Conservation (phyloP, 257 asterid species). For the Mentha longifolia region DNA sequence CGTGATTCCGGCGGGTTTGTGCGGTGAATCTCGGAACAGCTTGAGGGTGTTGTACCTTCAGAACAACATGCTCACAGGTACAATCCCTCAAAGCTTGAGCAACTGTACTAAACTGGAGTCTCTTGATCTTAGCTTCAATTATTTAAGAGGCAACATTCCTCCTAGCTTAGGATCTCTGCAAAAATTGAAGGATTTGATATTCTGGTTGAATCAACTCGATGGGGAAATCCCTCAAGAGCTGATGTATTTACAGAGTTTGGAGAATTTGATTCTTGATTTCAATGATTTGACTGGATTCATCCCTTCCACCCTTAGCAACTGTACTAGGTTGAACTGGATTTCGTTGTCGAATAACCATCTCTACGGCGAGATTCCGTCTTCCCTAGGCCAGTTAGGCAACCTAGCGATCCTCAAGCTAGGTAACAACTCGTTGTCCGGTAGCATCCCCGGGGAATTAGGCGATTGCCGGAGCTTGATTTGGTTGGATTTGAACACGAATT, state of each 20-base stretch:
- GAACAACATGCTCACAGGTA: slow-evolving; percentile 72
- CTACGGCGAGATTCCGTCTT: slow-evolving; percentile 76
- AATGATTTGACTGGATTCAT: slow-evolving; percentile 72
- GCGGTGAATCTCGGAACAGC: slow-evolving; percentile 55
- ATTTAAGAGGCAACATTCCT: slow-evolving; percentile 63
- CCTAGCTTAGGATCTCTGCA: slow-evolving; percentile 66
- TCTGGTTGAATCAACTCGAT: slow-evolving; percentile 76
- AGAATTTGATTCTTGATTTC: slow-evolving; percentile 92
- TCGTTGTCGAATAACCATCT: slow-evolving; percentile 77
- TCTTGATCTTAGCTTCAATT: slow-evolving; percentile 92
- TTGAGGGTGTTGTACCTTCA: slow-evolving; percentile 75
- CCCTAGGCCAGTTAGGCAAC: slow-evolving; percentile 61
- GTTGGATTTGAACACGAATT: slow-evolving; percentile 86
- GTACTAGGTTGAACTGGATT: slow-evolving; percentile 85
- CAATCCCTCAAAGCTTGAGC: slow-evolving; percentile 66
- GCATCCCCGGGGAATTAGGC: slow-evolving; percentile 80
- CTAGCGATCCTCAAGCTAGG: slow-evolving; percentile 89
- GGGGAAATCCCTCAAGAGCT: slow-evolving; percentile 90
- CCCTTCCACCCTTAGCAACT: slow-evolving; percentile 81
- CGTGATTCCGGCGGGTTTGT: slow-evolving; percentile 70
- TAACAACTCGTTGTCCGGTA: slow-evolving; percentile 74
- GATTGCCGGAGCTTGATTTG: slow-evolving; percentile 87
- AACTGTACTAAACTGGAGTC: slow-evolving; percentile 81
- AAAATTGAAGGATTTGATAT: slow-evolving; percentile 64
- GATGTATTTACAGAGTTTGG: slow-evolving; percentile 61